Conservation (phyloP, 768 basidiomycete species). For the Hygrocybe coccinea region DNA sequence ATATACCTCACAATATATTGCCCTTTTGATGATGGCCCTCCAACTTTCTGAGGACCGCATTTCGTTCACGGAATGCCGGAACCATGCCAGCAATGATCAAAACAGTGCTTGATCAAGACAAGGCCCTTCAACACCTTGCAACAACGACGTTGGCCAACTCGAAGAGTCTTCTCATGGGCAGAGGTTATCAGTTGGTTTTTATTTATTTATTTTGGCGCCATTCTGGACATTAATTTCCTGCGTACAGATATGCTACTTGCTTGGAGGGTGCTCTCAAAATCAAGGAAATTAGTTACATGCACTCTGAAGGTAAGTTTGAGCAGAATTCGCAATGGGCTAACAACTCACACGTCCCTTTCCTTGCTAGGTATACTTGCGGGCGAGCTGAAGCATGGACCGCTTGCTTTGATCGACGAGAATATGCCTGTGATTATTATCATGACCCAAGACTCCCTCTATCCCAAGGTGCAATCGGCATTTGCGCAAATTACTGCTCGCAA, state of each 20-base stretch:
- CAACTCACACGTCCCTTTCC: background rate
- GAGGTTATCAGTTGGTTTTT: constrained; percentile 79
- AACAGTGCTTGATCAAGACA: constrained; percentile 76
- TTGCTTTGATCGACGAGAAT: constrained; percentile 97
- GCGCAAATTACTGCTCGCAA: constrained; percentile 97
- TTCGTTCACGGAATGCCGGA: constrained; percentile 83
- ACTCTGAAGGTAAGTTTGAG: constrained; percentile 54
- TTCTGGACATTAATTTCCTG: constrained; percentile 7
- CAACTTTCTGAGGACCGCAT: constrained; percentile 97
- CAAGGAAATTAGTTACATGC: constrained; percentile 97
- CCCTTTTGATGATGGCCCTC: constrained; percentile 98
- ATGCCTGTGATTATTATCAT: constrained; percentile 99
- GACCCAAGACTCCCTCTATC: constrained; percentile 97
- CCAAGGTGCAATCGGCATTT: constrained; percentile 95
- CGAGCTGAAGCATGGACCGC: constrained; percentile 97
- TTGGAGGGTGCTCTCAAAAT: constrained; percentile 98
- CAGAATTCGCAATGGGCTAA: too few species aligned
- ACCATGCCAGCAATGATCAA: constrained; percentile 86
- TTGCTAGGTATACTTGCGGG: constrained; percentile 86
- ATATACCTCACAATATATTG: constrained; percentile 98
- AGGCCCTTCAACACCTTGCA: constrained; percentile 76
- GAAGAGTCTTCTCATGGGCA: constrained; percentile 91
- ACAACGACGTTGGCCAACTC: constrained; percentile 65
- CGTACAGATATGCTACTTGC: constrained; percentile 80
- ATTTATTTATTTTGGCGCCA: background rate